Base-by-base conservation (phyloP, 1,284 basidiomycete genomes). In the Sphaerobolus stellatus region DNA sequence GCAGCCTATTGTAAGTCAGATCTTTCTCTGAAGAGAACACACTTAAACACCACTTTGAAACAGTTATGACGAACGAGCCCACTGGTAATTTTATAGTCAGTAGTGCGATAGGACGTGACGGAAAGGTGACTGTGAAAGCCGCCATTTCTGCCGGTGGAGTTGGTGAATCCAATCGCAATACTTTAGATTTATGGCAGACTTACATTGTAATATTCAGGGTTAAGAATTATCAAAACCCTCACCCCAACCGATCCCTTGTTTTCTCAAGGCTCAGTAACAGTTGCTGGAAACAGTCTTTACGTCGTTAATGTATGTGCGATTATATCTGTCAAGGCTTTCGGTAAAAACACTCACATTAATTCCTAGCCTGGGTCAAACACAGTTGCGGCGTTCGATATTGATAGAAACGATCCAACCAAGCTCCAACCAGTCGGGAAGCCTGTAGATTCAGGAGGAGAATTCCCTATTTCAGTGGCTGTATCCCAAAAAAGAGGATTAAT, bases 391-490 rank as follows among this genome's bases (percentile, higher is more conserved):
- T 79, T 80, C 65, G 62, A 61, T 41, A 76, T 80, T 64, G 67
- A 79, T 61, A 66, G 73, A 5, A 65, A 61, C 22, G 65, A 75
- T 58, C 77, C 78, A 0, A 69, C 72, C 5, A 62, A 68, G 45
- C 61, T 79, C 31, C 60, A 63, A 13, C 68, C 70, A 64, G 63
- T 80, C 28, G 78, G 78, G 2, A 61, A 65, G 43, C 75, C 77
- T 8, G 66, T 75, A 5, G 67, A 69, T 11, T 72, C 69, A 30
- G 75, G 72, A 4, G 77, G 78, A 24, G 74, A 80, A 54, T 80
- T 80, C 67, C 78, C 78, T 11, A 67, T 79, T 50, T 76, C 76
- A 0, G 57, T 79, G 8, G 73, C 76, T 6, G 70, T 79, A 59
- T 77, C 55, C 20, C 28, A 43, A 13, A 36, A 50, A 38, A 56